Conservation (phyloP, 1,284 basidiomycete genomes). For the Athelia sp. region DNA sequence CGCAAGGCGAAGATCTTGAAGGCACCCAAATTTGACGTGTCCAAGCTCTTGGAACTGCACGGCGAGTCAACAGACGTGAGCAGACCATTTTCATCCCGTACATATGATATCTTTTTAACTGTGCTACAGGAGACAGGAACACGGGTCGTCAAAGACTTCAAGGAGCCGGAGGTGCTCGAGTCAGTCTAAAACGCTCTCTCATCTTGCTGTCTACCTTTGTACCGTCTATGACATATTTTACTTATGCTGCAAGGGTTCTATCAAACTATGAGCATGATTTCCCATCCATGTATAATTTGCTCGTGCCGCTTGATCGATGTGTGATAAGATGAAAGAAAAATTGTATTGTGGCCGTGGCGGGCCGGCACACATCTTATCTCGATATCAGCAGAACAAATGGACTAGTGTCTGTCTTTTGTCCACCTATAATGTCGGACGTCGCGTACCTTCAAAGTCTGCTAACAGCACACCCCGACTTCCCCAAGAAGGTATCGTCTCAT, state of each 20-base stretch:
- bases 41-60: constrained; percentile 94
- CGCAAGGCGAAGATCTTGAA: constrained; percentile 99
- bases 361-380: too few species aligned
- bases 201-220: constrained; percentile 31
- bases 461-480: constrained; percentile 75
- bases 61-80: constrained; percentile 82
- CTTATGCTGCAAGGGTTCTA: constrained; percentile 35
- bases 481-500: constrained; percentile 86
- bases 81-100: too few species aligned
- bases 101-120: too few species aligned
- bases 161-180: constrained; percentile 86
- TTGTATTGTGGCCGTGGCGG: not conserved
- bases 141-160: constrained; percentile 85
- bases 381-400: too few species aligned
- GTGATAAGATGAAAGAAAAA: not conserved
- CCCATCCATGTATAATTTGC: not conserved
- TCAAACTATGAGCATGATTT: constrained; percentile 32
- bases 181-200: constrained; percentile 58
- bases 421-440: constrained; percentile 67
- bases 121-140: constrained; percentile 78
- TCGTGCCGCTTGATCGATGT: too few species aligned
- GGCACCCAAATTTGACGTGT: constrained; percentile 93
- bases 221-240: constrained; percentile 31
- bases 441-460: constrained; percentile 67
- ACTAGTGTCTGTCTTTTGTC: too few species aligned